Evolutionary conservation across 345 rosid genomes (phyloP), one percentile per base, ranked within the genome.

Genomic region (Salix suchowensis): DNA sequence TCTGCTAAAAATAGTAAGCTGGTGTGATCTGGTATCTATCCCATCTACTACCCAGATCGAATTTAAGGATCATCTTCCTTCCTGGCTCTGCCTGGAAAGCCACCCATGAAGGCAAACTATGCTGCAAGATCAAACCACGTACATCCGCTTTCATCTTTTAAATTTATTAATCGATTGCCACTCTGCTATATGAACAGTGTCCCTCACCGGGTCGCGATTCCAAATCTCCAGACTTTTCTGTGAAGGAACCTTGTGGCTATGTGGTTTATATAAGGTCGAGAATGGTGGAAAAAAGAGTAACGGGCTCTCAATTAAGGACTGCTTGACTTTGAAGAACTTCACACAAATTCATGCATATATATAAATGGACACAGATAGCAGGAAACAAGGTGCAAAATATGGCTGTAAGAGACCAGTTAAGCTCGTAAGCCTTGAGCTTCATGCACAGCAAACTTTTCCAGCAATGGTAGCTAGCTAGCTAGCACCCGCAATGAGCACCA

Each of bases 1-100:
- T 64, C 1, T 4, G 19, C 70, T 70, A 36, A 30, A 8, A 69
- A 42, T 30, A 44, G 74, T 6, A 76, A 58, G 72, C 14, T 23
- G 28, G 8, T 26, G 4, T 50, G 34, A 6, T 52, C 19, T 26
- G 39, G 6, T 34, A 23, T 60, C 5, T 28, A 14, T 1, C 32
- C 12, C 32, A 3, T 42, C n/a, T 19, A 16, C 13, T 1, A 44
- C 48, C 40, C 10, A 52, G 37, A 26, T 23, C 67, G 21, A n/a
- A 39, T n/a, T 71, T 39, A 42, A 55, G 2, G 44, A 60, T 24
- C 81, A 78, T 66, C 62, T 78, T 76, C 75, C 55, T 42, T 13
- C 14, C 19, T 64, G 71, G 30, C 42, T 4, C 32, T 39, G 73
- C 73, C 73, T 14, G 64, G 60, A 52, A 26, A 54, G 66, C 72